Conservation (phyloP, 139 green algal genomes). For the Chara braunii region DNA sequence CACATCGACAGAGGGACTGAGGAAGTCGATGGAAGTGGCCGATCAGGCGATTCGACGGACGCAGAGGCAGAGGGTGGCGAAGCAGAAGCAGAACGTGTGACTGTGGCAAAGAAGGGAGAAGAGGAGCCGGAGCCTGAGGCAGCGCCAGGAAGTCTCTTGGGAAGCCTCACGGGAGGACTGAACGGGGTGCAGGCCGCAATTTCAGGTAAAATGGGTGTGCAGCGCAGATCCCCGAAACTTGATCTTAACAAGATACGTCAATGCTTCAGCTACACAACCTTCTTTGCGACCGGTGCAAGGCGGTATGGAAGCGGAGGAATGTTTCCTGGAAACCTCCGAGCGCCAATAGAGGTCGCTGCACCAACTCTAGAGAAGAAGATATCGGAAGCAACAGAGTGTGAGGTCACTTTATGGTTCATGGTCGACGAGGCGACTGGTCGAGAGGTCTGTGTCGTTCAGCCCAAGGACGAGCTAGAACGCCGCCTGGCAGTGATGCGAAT, state of each 20-base stretch:
- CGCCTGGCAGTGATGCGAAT: not conserved
- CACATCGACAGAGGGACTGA: no score
- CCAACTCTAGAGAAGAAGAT: slow-evolving; percentile 15
- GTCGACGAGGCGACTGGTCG: slow-evolving; percentile 15
- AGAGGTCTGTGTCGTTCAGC: slow-evolving; percentile 33
- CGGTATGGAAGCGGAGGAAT: slow-evolving; percentile 24
- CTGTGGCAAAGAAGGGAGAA: no score
- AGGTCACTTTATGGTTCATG: slow-evolving; percentile 15
- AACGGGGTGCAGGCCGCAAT: not conserved
- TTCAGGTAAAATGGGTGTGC: not conserved
- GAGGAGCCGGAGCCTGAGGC: no score
- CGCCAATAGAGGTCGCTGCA: not conserved
- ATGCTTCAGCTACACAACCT: slow-evolving; percentile 30
- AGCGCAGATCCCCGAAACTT: not conserved
- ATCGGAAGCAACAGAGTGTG: not conserved
- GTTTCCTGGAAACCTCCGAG: slow-evolving; percentile 33
- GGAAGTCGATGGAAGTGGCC: no score
- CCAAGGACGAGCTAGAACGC: slow-evolving; percentile 2
- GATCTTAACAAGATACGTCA: slow-evolving; percentile 1
- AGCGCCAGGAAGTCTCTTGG: no score
- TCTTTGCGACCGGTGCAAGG: slow-evolving; percentile 9
- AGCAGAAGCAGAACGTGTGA: no score
- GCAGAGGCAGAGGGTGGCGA: no score
- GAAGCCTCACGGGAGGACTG: not conserved
- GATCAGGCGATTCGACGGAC: no score